Evolutionary conservation across 2,329 filamentous ascomycete species (phyloP).

Genomic region (Alternaria sp.): DNA sequence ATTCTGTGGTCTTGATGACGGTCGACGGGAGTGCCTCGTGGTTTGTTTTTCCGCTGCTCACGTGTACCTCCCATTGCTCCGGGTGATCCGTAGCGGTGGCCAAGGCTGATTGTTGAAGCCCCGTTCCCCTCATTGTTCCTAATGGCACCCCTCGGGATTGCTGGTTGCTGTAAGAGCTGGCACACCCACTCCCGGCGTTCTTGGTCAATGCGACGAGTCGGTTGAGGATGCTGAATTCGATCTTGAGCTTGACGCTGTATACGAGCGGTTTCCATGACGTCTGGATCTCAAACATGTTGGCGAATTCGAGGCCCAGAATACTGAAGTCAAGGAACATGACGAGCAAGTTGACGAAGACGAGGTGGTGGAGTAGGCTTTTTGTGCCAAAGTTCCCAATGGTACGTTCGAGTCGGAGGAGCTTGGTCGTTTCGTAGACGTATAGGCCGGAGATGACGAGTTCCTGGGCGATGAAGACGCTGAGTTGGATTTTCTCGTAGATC

Average conservation of each 20-base stretch:
- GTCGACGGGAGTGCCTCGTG: conserved; percentile 18
- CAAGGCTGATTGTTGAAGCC: conserved; percentile 17
- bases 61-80: conserved; percentile 28
- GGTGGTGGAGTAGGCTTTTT: conserved; percentile 27
- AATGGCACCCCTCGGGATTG: conserved; percentile 20
- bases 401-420: conserved; percentile 25
- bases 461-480: conserved; percentile 52
- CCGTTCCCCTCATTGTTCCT: conserved; percentile 25
- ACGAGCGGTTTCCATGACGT: conserved; percentile 51
- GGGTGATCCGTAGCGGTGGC: conserved; percentile 17
- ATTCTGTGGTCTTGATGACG: conserved; percentile 33
- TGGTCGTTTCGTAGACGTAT: conserved; percentile 61
- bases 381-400: conserved; percentile 27
- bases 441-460: conserved; percentile 52
- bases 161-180: conserved; percentile 23
- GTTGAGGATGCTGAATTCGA: conserved; percentile 64
- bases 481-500: conserved; percentile 55
- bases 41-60: conserved; percentile 22
- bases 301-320: conserved; percentile 34
- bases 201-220: conserved; percentile 27
- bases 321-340: conserved; percentile 37
- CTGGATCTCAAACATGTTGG: conserved; percentile 29
- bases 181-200: conserved; percentile 16
- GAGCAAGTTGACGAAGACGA: conserved; percentile 34
- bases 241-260: conserved; percentile 58